Conservation (phyloP, 768 basidiomycete genomes). For the Agaricus blazei region DNA sequence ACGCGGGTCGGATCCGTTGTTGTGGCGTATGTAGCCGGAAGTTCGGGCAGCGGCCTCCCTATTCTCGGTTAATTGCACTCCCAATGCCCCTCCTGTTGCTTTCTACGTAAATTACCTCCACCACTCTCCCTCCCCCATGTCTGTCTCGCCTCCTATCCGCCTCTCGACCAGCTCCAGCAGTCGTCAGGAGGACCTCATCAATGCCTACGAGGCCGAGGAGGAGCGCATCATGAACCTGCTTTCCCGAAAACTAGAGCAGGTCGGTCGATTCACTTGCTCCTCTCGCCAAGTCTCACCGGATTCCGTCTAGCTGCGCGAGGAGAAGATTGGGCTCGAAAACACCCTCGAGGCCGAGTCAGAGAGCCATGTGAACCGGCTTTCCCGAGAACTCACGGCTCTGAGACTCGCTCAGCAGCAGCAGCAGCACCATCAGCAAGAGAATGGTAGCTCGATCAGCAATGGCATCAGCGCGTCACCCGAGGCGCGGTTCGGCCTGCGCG, state of each 20-base stretch:
- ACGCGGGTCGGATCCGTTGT: slow-evolving; percentile 2
- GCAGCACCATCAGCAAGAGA: slow-evolving; percentile 32
- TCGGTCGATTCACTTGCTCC: slow-evolving; percentile 22
- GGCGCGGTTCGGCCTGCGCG: slow-evolving; percentile 23
- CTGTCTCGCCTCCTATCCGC: slow-evolving; percentile 53
- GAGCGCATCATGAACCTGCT: slow-evolving; percentile 83
- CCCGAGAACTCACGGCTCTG: slow-evolving; percentile 63
- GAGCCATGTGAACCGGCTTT: slow-evolving; percentile 73
- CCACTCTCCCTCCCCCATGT: slow-evolving; percentile 21
- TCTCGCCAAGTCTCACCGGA: background rate
- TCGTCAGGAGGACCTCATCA: slow-evolving; percentile 70
- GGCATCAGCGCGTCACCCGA: slow-evolving; percentile 27
- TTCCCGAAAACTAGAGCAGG: slow-evolving; percentile 82
- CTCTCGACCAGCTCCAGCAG: slow-evolving; percentile 49
- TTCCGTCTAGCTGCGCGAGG: slow-evolving; percentile 60
- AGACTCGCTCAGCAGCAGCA: slow-evolving; percentile 53
- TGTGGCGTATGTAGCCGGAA: slow-evolving; percentile 1
- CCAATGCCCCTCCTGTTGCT: slow-evolving; percentile 7
- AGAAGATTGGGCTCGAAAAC: slow-evolving; percentile 82
- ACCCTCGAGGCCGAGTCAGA: slow-evolving; percentile 82
- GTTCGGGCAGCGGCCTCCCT: slow-evolving; percentile 5
- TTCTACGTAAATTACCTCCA: slow-evolving; percentile 19
- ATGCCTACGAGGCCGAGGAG: slow-evolving; percentile 87
- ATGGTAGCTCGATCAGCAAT: slow-evolving; percentile 7
- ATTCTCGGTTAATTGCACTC: slow-evolving; percentile 5